Evolutionary conservation across 345 rosid species (phyloP).

Genomic region (Bruguiera gymnorhiza): DNA sequence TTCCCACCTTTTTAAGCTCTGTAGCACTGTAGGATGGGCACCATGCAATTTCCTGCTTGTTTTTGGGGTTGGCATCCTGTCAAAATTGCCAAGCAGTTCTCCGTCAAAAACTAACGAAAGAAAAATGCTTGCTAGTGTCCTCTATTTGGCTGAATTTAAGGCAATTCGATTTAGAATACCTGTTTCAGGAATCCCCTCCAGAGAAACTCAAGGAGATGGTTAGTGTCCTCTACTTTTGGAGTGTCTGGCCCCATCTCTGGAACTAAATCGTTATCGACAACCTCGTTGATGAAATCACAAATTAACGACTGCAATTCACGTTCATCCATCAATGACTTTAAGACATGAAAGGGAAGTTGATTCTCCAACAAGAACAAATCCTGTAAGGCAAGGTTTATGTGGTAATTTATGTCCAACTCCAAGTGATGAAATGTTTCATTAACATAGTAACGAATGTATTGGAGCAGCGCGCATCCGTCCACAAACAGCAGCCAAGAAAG

Average conservation of each 20-base stretch:
- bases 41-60: background rate
- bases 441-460: background rate
- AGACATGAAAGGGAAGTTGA: constrained; percentile 3
- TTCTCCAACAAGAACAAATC: constrained; percentile 10
- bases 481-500: constrained; percentile 25
- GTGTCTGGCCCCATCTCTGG: no score
- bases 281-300: no score
- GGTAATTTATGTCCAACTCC: background rate
- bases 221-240: background rate
- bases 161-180: no score
- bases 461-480: constrained; percentile 18
- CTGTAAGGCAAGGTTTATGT: background rate
- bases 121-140: no score
- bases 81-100: no score
- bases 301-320: no score
- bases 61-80: background rate
- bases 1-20: background rate
- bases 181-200: background rate
- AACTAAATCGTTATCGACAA: no score
- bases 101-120: no score
- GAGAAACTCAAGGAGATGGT: constrained; percentile 22
- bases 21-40: background rate
- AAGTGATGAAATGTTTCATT: background rate
- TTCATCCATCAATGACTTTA: no score
- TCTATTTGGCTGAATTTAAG: no score